phyloP scores from a whole-genome alignment of 805 yeast species.

The Cyberlindnera amylophila region DNA sequence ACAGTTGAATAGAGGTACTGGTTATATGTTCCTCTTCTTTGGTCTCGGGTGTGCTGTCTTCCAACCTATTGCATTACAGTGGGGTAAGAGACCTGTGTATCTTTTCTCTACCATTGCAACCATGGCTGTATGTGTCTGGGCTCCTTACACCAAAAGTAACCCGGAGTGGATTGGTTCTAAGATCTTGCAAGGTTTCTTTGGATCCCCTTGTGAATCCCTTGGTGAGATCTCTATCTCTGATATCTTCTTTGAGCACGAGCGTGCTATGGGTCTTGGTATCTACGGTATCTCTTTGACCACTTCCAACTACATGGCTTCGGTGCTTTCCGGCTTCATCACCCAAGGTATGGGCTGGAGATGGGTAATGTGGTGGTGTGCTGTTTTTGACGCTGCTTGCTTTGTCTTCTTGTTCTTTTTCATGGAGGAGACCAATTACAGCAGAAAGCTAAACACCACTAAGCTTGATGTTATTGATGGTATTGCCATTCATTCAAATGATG shows the following conservation, averaged over 20 bases:
- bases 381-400: slow-evolving; percentile 40
- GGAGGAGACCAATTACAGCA: slow-evolving; percentile 53
- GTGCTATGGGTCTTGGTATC: slow-evolving; percentile 43
- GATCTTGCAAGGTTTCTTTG: slow-evolving; percentile 35
- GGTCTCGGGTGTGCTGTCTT: slow-evolving; percentile 47
- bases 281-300: slow-evolving; percentile 52
- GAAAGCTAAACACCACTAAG: slow-evolving; percentile 21
- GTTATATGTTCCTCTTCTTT: slow-evolving; percentile 46
- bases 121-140: slow-evolving; percentile 39
- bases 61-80: slow-evolving; percentile 48
- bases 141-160: slow-evolving; percentile 34
- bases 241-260: slow-evolving; percentile 47
- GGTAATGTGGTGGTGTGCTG: slow-evolving; percentile 48
- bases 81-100: slow-evolving; percentile 44
- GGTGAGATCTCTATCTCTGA: slow-evolving; percentile 48
- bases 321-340: slow-evolving; percentile 55
- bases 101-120: slow-evolving; percentile 38
- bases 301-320: slow-evolving; percentile 54
- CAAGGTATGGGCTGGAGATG: slow-evolving; percentile 48
- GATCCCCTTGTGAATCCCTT: slow-evolving; percentile 43
- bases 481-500: slow-evolving; percentile 1
- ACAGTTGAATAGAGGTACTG: slow-evolving; percentile 44
- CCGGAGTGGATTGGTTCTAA: slow-evolving; percentile 38
- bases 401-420: slow-evolving; percentile 39
- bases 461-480: slow-evolving; percentile 11